Percentiles rank a stretch among this genome's conserved stretches.
phyloP scores from a whole-genome alignment of 805 yeast species.

The Monosporozyma servazzii region DNA sequence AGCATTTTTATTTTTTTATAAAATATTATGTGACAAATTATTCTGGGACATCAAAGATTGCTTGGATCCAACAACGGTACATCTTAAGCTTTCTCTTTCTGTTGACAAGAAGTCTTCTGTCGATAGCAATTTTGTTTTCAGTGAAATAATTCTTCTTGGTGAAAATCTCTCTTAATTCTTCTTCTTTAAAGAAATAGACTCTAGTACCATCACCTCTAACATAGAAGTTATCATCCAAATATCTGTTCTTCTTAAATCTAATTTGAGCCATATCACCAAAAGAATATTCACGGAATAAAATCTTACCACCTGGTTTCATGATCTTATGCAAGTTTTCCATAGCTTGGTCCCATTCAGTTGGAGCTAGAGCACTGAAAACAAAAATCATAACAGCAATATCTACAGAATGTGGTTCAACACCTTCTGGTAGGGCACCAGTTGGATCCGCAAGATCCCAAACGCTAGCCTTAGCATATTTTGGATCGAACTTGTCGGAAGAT shows the following conservation, averaged over 20 bases:
- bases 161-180: slow-evolving; percentile 72
- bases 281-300: slow-evolving; percentile 89
- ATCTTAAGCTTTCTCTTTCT: slow-evolving; percentile 86
- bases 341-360: slow-evolving; percentile 84
- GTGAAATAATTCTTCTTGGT: slow-evolving; percentile 42
- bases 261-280: slow-evolving; percentile 94
- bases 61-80: slow-evolving; percentile 97
- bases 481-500: slow-evolving; percentile 49
- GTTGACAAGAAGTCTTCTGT: slow-evolving; percentile 82
- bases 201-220: slow-evolving; percentile 97
- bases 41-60: slow-evolving; percentile 52
- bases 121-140: slow-evolving; percentile 78
- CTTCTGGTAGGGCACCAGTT: slow-evolving; percentile 69
- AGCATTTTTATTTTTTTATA: not conserved
- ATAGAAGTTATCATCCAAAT: slow-evolving; percentile 86
- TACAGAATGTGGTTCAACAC: slow-evolving; percentile 68
- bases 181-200: slow-evolving; percentile 94
- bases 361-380: slow-evolving; percentile 86
- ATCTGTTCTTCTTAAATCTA: slow-evolving; percentile 78
- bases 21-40: not conserved
- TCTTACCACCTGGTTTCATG: slow-evolving; percentile 87
- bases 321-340: slow-evolving; percentile 57
- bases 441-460: slow-evolving; percentile 93
- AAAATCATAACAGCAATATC: slow-evolving; percentile 93
- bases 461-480: slow-evolving; percentile 61